A percentile compares a stretch with the other conserved stretches of the same genome.
These are phyloP conservation scores for Skeletonema costatum DNA, from an alignment of 108 stramenopile species.

Conservation along the genomic window DNA sequence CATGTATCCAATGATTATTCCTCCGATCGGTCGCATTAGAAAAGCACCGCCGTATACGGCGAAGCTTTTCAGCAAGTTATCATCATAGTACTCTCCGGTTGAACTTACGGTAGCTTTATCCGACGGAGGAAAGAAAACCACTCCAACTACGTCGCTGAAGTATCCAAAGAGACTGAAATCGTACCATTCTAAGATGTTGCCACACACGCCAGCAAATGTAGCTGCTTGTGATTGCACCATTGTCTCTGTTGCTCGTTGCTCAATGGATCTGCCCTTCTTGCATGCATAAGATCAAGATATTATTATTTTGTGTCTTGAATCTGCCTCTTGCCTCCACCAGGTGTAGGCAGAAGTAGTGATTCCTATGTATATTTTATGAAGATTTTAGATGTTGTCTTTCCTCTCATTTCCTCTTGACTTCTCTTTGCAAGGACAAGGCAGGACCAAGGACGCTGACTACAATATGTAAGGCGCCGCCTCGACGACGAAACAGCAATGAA, in stretches of 20 bases:
- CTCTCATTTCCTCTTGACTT: no score
- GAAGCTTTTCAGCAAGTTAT: slow-evolving; percentile 72
- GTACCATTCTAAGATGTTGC: slow-evolving; percentile 50
- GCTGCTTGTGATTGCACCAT: not conserved
- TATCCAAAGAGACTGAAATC: slow-evolving; percentile 75
- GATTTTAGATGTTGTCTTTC: no score
- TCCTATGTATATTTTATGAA: no score
- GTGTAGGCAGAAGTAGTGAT: no score
- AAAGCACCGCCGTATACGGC: slow-evolving; percentile 90
- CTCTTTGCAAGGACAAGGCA: no score
- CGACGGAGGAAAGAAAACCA: slow-evolving; percentile 66
- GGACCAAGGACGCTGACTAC: not conserved
- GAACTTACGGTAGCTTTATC: slow-evolving; percentile 6
- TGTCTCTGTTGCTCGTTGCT: not conserved
- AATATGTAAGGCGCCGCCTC: no score
- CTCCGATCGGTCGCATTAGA: slow-evolving; percentile 77
- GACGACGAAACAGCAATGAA: not conserved
- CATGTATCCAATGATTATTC: slow-evolving; percentile 72
- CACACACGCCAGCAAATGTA: not conserved
- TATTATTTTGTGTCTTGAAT: no score
- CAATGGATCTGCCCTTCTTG: no score
- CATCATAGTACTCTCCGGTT: slow-evolving; percentile 20
- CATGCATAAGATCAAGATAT: no score
- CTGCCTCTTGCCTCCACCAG: no score
- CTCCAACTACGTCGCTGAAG: slow-evolving; percentile 63